These are phyloP conservation scores for Rhododendron ovatum DNA, from an alignment of 148 eudicot species.

Conservation along the genomic window DNA sequence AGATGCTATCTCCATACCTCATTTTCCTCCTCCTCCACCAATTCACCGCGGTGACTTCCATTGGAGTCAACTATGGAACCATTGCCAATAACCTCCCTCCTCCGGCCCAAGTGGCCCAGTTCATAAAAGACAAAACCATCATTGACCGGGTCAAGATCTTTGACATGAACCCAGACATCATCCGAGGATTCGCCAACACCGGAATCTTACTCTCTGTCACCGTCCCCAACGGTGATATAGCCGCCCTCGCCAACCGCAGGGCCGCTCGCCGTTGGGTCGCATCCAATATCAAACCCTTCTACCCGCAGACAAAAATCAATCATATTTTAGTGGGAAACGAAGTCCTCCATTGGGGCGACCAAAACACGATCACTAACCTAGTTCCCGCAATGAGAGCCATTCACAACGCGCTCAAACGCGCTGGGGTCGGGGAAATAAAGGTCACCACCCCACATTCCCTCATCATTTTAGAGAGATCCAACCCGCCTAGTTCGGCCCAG, in stretches of 20 bases:
- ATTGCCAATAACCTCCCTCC: slow-evolving; percentile 47
- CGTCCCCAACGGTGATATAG: slow-evolving; percentile 68
- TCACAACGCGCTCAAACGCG: slow-evolving; percentile 32
- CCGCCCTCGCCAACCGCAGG: slow-evolving; percentile 30
- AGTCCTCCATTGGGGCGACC: slow-evolving; percentile 79
- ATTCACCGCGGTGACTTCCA: slow-evolving; percentile 23
- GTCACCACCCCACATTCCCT: slow-evolving; percentile 69
- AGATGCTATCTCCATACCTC: slow-evolving; percentile 6
- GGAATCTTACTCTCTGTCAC: slow-evolving; percentile 59
- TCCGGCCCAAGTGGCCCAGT: slow-evolving; percentile 62
- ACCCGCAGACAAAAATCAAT: slow-evolving; percentile 48
- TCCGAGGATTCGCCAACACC: slow-evolving; percentile 61
- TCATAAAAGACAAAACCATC: slow-evolving; percentile 45
- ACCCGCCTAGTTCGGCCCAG: slow-evolving; percentile 61
- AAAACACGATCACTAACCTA: slow-evolving; percentile 38
- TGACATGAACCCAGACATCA: slow-evolving; percentile 59
- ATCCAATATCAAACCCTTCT: slow-evolving; percentile 48
- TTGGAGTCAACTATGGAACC: slow-evolving; percentile 61
- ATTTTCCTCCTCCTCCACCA: slow-evolving; percentile 8
- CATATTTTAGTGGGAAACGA: slow-evolving; percentile 63
- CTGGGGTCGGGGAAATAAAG: slow-evolving; percentile 39
- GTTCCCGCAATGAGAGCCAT: slow-evolving; percentile 69
- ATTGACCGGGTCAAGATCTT: slow-evolving; percentile 65
- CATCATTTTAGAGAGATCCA: slow-evolving; percentile 40
- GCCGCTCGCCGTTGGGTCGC: slow-evolving; percentile 53